A percentile compares a stretch with the other conserved stretches of the same genome.
Conservation (phyloP, 2,329 filamentous ascomycete genomes). For the Fusarium staphyleae region DNA sequence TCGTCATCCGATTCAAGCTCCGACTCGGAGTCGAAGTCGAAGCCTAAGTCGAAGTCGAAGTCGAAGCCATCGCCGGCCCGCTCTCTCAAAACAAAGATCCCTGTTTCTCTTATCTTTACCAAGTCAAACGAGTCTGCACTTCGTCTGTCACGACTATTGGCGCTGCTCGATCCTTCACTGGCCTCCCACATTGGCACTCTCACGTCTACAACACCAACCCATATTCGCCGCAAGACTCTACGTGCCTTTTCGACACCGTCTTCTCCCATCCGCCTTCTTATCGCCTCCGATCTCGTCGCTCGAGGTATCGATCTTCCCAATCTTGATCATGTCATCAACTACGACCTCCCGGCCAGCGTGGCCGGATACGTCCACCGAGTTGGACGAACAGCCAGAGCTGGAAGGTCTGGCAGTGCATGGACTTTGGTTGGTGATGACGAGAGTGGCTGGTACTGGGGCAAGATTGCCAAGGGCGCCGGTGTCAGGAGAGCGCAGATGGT, state of each 20-base stretch:
- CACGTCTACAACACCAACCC: constrained; percentile 79
- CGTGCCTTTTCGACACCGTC: constrained; percentile 72
- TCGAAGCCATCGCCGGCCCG: constrained; percentile 15
- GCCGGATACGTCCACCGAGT: constrained; percentile 91
- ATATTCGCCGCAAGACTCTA: constrained; percentile 71
- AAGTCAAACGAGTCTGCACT: constrained; percentile 88
- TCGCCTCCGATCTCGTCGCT: constrained; percentile 92
- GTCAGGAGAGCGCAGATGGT: constrained; percentile 55
- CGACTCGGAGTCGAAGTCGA: constrained; percentile 44
- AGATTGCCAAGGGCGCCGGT: constrained; percentile 69
- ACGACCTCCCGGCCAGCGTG: constrained; percentile 84
- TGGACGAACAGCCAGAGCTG: constrained; percentile 87
- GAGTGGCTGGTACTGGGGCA: constrained; percentile 90
- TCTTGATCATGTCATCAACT: constrained; percentile 88
- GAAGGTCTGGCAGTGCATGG: constrained; percentile 79
- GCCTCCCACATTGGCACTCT: constrained; percentile 69
- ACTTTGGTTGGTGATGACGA: constrained; percentile 84
- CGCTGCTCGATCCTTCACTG: constrained; percentile 68
- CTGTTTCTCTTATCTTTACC: constrained; percentile 80
- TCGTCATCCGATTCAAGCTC: constrained; percentile 37
- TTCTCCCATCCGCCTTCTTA: constrained; percentile 73
- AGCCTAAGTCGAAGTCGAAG: constrained; percentile 40
- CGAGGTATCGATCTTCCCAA: constrained; percentile 84
- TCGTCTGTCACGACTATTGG: constrained; percentile 83
- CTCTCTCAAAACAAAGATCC: constrained; percentile 41